Evolutionary conservation across 805 yeast species (phyloP), one percentile per base, ranked within the genome.

Genomic region (Ogataea chonburiensis): DNA sequence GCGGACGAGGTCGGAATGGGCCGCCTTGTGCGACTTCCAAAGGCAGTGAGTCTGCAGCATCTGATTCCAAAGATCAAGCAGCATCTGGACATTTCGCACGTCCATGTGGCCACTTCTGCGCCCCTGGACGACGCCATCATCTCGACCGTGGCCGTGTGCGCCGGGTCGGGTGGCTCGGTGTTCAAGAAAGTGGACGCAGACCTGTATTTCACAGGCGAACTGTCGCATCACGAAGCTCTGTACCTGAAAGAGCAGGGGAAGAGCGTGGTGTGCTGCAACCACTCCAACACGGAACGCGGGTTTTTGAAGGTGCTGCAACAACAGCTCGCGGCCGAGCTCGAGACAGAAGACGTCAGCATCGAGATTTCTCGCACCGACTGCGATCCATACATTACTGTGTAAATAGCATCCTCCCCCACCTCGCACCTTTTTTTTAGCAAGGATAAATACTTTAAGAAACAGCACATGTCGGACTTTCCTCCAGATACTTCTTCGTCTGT

Each of bases 201-300:
- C 51, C 66, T 88, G 26, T 83, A 73, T 56, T 75, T 79, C 52
- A 89, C 98, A 0, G 99, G 99, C 2, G 99, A 93, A 56, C 63
- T 93, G 47, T 81, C 95, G 16, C 99, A 93, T 53, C 99, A 93
- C 55, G 97, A 93, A 58, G 82, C 84, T 7, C 69, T 93, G 24
- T 74, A 61, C 39, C 68, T 81, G 46, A 76, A 71, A 31, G 98
- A 91, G 50, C 51, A 65, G 11, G 96, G 95, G 0, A 67, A 77
- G 12, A 67, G 77, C 7, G 86, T 88, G 3, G 68, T 93, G 30
- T 75, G 78, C 3, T 84, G 95, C 51, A 91, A 91, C 52, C 98
- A 93, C 54, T 75, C 95, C 13, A 91, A 91, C 57, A 86, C 96
- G 0, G 98, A 93, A 61, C 69, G 98, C 38, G 95, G 95, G 0